These are phyloP conservation scores for Colletotrichum lupini DNA, from an alignment of 2,329 filamentous ascomycete species.

Conservation along the genomic window DNA sequence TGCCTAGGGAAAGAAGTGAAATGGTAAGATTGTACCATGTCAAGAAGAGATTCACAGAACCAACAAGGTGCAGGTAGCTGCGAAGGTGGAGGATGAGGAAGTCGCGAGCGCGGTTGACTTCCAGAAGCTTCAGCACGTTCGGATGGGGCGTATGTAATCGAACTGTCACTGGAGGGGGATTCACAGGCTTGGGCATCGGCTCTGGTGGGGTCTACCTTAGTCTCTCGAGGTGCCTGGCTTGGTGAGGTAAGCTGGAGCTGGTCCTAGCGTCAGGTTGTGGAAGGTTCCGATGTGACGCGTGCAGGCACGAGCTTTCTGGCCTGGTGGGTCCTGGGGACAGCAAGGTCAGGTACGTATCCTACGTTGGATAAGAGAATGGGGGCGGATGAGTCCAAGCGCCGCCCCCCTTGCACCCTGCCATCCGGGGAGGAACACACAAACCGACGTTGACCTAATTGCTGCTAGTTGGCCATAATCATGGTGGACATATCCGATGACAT, in stretches of 20 bases:
- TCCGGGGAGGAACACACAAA: constrained; percentile 20
- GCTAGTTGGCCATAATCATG: neutral
- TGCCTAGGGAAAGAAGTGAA: neutral
- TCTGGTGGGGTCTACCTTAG: constrained; percentile 5
- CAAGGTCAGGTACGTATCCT: neutral
- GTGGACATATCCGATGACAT: neutral
- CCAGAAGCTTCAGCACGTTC: constrained; percentile 35
- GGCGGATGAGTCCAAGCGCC: constrained; percentile 4
- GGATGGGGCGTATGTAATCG: constrained; percentile 34
- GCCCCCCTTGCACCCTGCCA: neutral
- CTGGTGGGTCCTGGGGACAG: neutral
- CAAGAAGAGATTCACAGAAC: neutral
- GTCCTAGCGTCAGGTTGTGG: constrained; percentile 15
- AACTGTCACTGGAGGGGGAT: constrained; percentile 25
- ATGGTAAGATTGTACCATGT: constrained; percentile 15
- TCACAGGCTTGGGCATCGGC: constrained; percentile 19
- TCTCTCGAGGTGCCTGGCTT: neutral
- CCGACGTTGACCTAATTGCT: constrained; percentile 8
- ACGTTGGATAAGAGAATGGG: constrained; percentile 8
- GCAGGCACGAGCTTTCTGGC: neutral
- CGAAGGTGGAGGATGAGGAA: neutral
- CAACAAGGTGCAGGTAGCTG: neutral
- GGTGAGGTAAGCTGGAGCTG: constrained; percentile 20
- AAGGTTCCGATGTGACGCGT: constrained; percentile 24
- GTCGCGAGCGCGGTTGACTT: constrained; percentile 26